Base-by-base conservation (phyloP, 208 protist genomes). In the Angomonas deanei region DNA sequence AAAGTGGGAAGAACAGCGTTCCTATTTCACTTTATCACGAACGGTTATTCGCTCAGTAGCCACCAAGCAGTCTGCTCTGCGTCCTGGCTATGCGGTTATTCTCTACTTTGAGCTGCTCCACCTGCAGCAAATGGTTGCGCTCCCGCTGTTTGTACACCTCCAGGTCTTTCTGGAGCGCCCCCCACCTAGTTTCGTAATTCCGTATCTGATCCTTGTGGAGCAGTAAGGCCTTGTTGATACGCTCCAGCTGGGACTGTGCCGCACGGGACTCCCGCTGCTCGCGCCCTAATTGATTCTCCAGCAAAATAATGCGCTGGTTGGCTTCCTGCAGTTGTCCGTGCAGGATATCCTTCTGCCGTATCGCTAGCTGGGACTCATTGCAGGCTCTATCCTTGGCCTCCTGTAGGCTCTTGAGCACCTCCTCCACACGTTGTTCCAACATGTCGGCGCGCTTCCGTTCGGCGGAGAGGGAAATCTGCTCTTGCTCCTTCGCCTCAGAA, bases 31-130 rank as follows among this genome's bases (percentile, higher is more conserved):
- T n/a, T n/a, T n/a, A n/a, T n/a, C n/a, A n/a, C n/a, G n/a, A n/a
- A n/a, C n/a, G n/a, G n/a, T n/a, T n/a, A n/a, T n/a, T n/a, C n/a
- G n/a, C n/a, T n/a, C n/a, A 38, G 28, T 55, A 52, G 1, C 23
- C 46, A 54, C 54, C 77, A 38, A 74, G 38, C 26, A 87, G 56
- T 58, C 79, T 68, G 60, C 80, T 72, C 10, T 73, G 76, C 15
- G 68, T 60, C 1, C 80, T 73, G 19, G 63, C 58, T n/a, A 80
- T 63, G 26, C 82, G 76, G 8, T 55, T 34, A n/a, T 68, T 72
- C 47, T 89, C 82, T 56, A 88, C 42, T 66, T 80, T 80, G 10
- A 82, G 42, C 49, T 79, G 74, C 70, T 92, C 86, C 23, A 87
- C 50, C 1, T 70, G 61, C 10, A 92, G 30, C 46, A 66, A 70